These are phyloP conservation scores for Friedmanniomyces simplex DNA, from an alignment of 495 filamentous ascomycete genomes.

Conservation along the genomic window DNA sequence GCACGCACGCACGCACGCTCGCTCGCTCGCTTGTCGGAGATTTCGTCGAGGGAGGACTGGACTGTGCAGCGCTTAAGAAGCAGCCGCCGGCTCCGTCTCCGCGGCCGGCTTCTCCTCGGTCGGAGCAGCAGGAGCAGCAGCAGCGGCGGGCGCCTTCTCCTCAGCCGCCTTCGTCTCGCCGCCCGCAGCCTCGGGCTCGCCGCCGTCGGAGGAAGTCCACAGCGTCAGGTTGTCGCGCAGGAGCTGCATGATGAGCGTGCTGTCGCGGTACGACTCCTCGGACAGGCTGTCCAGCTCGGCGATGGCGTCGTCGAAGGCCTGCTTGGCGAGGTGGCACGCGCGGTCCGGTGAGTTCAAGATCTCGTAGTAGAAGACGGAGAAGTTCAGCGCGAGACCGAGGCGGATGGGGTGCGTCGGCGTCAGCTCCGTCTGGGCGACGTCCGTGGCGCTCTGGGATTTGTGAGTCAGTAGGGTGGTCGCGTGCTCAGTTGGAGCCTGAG, in stretches of 20 bases:
- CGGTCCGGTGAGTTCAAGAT: conserved; percentile 98
- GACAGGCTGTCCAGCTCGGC: conserved; percentile 97
- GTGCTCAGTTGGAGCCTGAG: neutral
- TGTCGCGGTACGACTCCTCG: conserved; percentile 98
- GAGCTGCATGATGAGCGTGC: conserved; percentile 99
- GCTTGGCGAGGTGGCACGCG: conserved; percentile 98
- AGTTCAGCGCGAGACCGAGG: conserved; percentile 96
- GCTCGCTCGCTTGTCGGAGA: neutral
- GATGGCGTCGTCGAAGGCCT: conserved; percentile 98
- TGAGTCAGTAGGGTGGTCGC: neutral
- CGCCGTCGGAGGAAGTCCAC: conserved; percentile 94
- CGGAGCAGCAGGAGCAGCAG: conserved; percentile 29
- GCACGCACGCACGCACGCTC: too few species aligned
- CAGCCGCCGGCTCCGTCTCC: conserved; percentile 11
- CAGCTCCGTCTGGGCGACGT: conserved; percentile 95
- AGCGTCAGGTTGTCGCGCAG: conserved; percentile 98
- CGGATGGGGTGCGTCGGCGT: conserved; percentile 98
- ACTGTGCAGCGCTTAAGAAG: conserved; percentile 8
- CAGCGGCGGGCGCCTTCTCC: conserved; percentile 39
- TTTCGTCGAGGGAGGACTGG: neutral
- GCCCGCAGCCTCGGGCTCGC: conserved; percentile 60
- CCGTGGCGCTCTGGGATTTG: conserved; percentile 60
- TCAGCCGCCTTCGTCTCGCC: conserved; percentile 45
- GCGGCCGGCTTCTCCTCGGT: conserved; percentile 7
- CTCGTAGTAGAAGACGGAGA: conserved; percentile 99